These are phyloP conservation scores for Ustilago xerochloae DNA, from an alignment of 1,284 basidiomycete species.

Conservation along the genomic window DNA sequence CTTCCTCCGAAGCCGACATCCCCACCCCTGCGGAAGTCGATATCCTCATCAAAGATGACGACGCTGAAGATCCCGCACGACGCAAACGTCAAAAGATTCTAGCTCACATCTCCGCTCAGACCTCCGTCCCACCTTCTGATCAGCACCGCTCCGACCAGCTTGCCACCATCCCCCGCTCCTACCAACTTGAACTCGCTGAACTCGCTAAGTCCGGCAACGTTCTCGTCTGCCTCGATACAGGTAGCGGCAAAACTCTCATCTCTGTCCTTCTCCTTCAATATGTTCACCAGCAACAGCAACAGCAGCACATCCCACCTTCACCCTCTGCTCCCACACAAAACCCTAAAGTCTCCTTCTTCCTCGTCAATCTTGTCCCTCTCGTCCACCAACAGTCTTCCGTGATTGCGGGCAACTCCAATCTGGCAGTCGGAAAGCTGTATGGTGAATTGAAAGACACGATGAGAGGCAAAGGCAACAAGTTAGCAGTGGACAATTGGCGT, in stretches of 20 bases:
- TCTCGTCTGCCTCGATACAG: constrained; percentile 57
- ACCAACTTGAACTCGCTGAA: constrained; percentile 39
- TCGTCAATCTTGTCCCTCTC: constrained; percentile 55
- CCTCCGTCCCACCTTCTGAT: constrained; percentile 22
- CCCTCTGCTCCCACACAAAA: neutral
- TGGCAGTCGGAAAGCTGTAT: constrained; percentile 44
- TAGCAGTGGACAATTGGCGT: constrained; percentile 30
- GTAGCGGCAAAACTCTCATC: constrained; percentile 61
- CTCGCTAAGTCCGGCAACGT: constrained; percentile 42
- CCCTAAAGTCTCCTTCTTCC: constrained; percentile 41
- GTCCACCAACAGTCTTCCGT: constrained; percentile 56
- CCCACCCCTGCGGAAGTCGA: neutral
- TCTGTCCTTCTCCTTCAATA: constrained; percentile 54
- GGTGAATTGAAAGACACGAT: constrained; percentile 41
- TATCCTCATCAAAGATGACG: neutral
- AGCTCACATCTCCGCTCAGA: constrained; percentile 19
- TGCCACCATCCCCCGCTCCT: constrained; percentile 27
- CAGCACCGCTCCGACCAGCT: constrained; percentile 34
- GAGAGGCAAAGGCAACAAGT: constrained; percentile 8
- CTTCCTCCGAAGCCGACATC: neutral
- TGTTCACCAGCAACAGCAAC: constrained; percentile 12
- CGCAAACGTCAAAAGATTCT: constrained; percentile 21
- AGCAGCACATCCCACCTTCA: neutral
- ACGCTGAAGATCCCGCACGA: neutral
- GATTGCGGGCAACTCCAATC: constrained; percentile 46